Conservation (phyloP, 1,139 yeast genomes). For the Groenewaldozyma sp. region DNA sequence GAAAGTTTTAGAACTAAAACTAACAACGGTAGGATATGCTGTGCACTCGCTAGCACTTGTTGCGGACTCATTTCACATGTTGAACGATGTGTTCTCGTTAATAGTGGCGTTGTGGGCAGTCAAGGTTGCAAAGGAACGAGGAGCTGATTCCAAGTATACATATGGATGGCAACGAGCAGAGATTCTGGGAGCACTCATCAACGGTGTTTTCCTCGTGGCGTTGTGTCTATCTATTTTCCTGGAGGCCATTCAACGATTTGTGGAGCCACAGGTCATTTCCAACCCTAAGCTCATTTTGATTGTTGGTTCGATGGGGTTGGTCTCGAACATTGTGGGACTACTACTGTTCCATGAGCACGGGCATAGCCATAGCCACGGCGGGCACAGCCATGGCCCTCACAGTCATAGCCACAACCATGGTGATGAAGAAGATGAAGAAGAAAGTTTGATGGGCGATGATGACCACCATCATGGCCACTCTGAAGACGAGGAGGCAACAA, state of each 20-base stretch:
- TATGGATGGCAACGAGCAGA: conserved; percentile 98
- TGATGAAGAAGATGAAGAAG: conserved; percentile 11
- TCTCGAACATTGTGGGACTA: conserved; percentile 76
- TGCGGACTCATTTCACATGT: conserved; percentile 97
- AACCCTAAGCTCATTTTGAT: conserved; percentile 72
- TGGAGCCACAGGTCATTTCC: conserved; percentile 67
- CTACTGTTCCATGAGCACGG: conserved; percentile 89
- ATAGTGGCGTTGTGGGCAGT: conserved; percentile 96
- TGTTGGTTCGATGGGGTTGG: conserved; percentile 77
- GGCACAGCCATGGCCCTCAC: conserved; percentile 34
- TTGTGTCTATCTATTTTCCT: conserved; percentile 85
- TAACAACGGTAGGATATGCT: conserved; percentile 39
- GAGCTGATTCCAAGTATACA: conserved; percentile 81
- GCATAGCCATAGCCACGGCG: conserved; percentile 47
- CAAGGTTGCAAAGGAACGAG: conserved; percentile 68
- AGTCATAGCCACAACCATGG: conserved; percentile 25
- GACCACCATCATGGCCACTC: conserved; percentile 16
- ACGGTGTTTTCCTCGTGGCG: conserved; percentile 87
- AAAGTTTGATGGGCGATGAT: conserved; percentile 16
- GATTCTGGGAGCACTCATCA: conserved; percentile 88
- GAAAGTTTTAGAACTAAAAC: no score
- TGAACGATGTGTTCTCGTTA: conserved; percentile 85
- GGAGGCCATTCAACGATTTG: conserved; percentile 85
- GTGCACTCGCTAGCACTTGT: conserved; percentile 88
- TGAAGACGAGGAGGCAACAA: not conserved